Conservation (phyloP, 306 rosid genomes). For the Dryas alaskensis region DNA sequence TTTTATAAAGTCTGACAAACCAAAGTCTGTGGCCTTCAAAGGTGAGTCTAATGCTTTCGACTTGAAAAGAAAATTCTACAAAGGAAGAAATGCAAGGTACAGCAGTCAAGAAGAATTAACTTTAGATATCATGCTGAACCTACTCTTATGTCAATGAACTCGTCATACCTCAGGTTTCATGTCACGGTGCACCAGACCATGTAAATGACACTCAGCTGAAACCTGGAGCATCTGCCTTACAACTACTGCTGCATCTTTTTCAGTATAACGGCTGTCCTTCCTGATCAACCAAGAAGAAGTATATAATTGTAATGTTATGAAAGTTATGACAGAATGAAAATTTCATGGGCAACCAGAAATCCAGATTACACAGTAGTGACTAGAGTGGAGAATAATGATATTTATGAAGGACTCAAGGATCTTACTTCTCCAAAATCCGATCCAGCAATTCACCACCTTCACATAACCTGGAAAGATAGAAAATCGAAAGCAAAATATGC, state of each 20-base stretch:
- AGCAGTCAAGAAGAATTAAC: constrained; percentile 22
- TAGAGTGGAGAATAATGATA: constrained; percentile 11
- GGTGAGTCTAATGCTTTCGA: constrained; percentile 64
- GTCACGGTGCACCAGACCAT: constrained; percentile 97
- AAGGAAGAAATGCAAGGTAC: constrained; percentile 22
- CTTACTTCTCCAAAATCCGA: constrained; percentile 95
- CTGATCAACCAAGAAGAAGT: constrained; percentile 49
- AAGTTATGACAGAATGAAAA: constrained; percentile 10
- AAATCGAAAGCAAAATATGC: constrained; percentile 4
- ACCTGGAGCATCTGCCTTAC: constrained; percentile 99
- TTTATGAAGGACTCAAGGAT: constrained; percentile 19
- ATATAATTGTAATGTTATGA: constrained; percentile 13
- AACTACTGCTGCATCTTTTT: constrained; percentile 93
- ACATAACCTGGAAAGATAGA: constrained; percentile 62
- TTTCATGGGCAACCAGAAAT: constrained; percentile 14
- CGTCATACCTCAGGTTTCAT: constrained; percentile 92
- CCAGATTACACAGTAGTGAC: constrained; percentile 14
- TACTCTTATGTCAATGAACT: constrained; percentile 10
- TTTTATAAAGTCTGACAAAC: constrained; percentile 93
- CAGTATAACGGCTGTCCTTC: constrained; percentile 93
- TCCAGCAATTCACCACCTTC: constrained; percentile 98
- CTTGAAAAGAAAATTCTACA: constrained; percentile 93
- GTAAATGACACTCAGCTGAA: constrained; percentile 97
- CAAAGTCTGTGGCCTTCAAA: constrained; percentile 95
- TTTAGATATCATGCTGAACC: constrained; percentile 9